Conservation (phyloP, 2,329 filamentous ascomycete species). For the Diplocarpon rosae region DNA sequence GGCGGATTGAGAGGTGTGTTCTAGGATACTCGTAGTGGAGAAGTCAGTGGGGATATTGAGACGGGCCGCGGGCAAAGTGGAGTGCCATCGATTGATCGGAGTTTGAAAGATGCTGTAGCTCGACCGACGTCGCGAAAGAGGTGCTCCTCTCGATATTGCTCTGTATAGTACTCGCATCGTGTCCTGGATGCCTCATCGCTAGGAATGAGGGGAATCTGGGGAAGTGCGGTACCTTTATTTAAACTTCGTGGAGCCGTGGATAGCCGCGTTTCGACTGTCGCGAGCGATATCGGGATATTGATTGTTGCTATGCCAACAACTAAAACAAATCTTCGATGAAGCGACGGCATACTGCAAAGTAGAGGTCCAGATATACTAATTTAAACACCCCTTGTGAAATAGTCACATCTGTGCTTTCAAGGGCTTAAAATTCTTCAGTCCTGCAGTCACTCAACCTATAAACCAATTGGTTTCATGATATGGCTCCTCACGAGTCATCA, state of each 20-base stretch:
- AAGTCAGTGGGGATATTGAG: slow-evolving; percentile 88
- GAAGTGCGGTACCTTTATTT: slow-evolving; percentile 2
- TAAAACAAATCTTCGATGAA: neutral
- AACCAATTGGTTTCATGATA: slow-evolving; percentile 1
- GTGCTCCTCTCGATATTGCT: slow-evolving; percentile 3
- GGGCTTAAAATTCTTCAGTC: too few species aligned
- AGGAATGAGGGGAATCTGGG: slow-evolving; percentile 5
- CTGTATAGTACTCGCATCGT: slow-evolving; percentile 17
- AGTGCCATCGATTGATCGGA: slow-evolving; percentile 18
- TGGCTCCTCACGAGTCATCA: slow-evolving; percentile 21
- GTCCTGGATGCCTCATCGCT: slow-evolving; percentile 6
- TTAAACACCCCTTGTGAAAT: slow-evolving; percentile 1
- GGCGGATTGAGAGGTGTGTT: slow-evolving; percentile 65
- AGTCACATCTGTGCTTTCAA: neutral
- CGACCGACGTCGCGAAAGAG: slow-evolving; percentile 5
- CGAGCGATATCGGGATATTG: neutral
- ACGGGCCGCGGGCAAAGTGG: slow-evolving; percentile 42
- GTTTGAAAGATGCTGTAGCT: neutral
- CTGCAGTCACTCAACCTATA: too few species aligned
- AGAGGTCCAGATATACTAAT: slow-evolving; percentile 1
- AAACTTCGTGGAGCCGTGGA: neutral
- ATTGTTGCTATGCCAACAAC: slow-evolving; percentile 8
- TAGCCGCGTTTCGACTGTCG: neutral
- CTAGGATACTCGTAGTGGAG: slow-evolving; percentile 65
- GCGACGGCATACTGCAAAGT: slow-evolving; percentile 1